Percentiles rank a stretch among this genome's conserved stretches.
These are phyloP conservation scores for Gossypium gossypioides DNA, from an alignment of 441 rosid genomes.

Conservation along the genomic window DNA sequence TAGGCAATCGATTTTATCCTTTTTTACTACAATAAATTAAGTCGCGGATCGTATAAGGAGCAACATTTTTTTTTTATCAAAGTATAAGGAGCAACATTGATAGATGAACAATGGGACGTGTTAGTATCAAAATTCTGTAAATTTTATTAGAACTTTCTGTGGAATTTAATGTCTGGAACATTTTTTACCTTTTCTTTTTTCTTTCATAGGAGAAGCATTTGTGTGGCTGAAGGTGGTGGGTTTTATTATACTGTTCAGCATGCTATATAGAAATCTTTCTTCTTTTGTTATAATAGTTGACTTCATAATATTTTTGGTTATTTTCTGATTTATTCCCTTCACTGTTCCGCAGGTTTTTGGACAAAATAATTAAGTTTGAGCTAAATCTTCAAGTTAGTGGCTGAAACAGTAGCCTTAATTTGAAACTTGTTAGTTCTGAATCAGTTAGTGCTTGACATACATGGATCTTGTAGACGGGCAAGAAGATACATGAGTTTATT, in stretches of 20 bases:
- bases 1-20: not conserved
- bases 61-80: too few species aligned
- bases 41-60: too few species aligned
- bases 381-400: slow-evolving; percentile 6
- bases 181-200: not conserved
- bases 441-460: not conserved
- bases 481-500: slow-evolving; percentile 3
- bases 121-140: too few species aligned
- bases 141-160: not conserved
- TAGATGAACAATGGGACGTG: too few species aligned
- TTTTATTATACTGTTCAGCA: not conserved
- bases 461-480: not conserved
- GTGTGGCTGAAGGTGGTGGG: not conserved
- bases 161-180: not conserved
- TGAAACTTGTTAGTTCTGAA: not conserved
- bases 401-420: slow-evolving; percentile 4
- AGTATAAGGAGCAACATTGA: too few species aligned
- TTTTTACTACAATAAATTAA: not conserved
- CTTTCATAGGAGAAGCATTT: not conserved
- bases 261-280: not conserved
- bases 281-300: not conserved
- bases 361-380: slow-evolving; percentile 4
- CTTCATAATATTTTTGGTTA: not conserved
- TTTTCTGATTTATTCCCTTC: not conserved
- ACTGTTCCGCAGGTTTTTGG: slow-evolving; percentile 14